Percentiles rank a stretch among this genome's conserved stretches.
phyloP scores from a whole-genome alignment of 371 early-diverging fungal genomes.

The Mucor mucedo region DNA sequence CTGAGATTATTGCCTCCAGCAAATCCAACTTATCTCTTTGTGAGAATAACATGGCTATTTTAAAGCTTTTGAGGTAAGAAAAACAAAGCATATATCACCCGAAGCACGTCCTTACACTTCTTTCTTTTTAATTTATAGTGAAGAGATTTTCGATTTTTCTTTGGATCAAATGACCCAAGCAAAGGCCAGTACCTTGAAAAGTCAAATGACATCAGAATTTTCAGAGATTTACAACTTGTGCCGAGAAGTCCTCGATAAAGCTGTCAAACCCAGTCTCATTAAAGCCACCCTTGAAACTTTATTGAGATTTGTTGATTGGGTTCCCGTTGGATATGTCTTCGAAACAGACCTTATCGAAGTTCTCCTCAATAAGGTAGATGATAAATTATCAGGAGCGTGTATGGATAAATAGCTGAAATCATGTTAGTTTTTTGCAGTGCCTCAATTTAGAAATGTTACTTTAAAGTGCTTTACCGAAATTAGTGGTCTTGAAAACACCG shows the following conservation, averaged over 20 bases:
- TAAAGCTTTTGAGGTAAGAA: slow-evolving; percentile 89
- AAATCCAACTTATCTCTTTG: slow-evolving; percentile 92
- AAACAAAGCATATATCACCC: neutral
- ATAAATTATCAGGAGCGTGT: neutral
- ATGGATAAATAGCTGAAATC: neutral
- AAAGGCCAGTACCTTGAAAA: slow-evolving; percentile 90
- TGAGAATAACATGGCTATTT: slow-evolving; percentile 98
- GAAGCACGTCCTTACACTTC: too few species aligned
- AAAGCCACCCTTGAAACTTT: slow-evolving; percentile 93
- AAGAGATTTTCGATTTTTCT: slow-evolving; percentile 98
- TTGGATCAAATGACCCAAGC: slow-evolving; percentile 97
- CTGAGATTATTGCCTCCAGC: slow-evolving; percentile 96
- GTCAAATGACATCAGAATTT: slow-evolving; percentile 96
- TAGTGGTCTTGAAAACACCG: slow-evolving; percentile 76
- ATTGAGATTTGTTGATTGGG: slow-evolving; percentile 94
- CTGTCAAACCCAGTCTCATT: slow-evolving; percentile 86
- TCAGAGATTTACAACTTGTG: slow-evolving; percentile 96
- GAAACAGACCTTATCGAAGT: slow-evolving; percentile 92
- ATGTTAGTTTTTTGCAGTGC: slow-evolving; percentile 76
- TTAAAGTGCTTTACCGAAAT: slow-evolving; percentile 96
- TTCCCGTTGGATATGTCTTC: slow-evolving; percentile 97
- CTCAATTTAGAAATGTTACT: slow-evolving; percentile 90
- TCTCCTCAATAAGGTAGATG: slow-evolving; percentile 76
- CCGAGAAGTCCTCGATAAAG: slow-evolving; percentile 93
- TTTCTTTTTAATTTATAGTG: slow-evolving; percentile 58